These are phyloP conservation scores for Ophiostoma ulmi DNA, from an alignment of 2,329 filamentous ascomycete genomes.

Conservation along the genomic window DNA sequence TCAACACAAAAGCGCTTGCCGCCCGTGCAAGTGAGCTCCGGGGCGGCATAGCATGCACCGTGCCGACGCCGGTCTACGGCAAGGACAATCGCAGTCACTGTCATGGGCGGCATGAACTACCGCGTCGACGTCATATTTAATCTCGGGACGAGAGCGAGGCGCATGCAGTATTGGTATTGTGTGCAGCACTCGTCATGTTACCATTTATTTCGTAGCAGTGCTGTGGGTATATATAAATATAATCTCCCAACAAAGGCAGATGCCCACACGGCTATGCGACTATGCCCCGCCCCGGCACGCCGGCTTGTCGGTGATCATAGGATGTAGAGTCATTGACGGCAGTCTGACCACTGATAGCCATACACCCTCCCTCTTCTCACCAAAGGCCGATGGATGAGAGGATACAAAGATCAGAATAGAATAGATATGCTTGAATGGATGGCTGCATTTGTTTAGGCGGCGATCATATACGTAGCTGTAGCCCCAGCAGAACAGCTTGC, in stretches of 20 bases:
- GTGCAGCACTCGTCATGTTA: background rate
- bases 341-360: background rate
- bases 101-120: constrained; percentile 23
- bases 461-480: background rate
- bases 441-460: background rate
- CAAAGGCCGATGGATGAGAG: too few species aligned
- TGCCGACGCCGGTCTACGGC: background rate
- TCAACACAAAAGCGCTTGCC: background rate
- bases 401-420: too few species aligned
- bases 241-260: background rate
- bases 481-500: background rate
- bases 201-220: background rate
- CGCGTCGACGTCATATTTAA: constrained; percentile 17
- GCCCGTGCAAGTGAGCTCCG: background rate
- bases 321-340: background rate
- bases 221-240: background rate
- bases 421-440: too few species aligned
- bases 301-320: background rate
- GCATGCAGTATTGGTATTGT: background rate
- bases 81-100: background rate
- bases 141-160: background rate
- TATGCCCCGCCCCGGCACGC: background rate
- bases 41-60: background rate
- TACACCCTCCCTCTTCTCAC: too few species aligned
- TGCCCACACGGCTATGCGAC: background rate